Conservation (phyloP, 73 alveolate genomes). For the Stentor roeselii region DNA sequence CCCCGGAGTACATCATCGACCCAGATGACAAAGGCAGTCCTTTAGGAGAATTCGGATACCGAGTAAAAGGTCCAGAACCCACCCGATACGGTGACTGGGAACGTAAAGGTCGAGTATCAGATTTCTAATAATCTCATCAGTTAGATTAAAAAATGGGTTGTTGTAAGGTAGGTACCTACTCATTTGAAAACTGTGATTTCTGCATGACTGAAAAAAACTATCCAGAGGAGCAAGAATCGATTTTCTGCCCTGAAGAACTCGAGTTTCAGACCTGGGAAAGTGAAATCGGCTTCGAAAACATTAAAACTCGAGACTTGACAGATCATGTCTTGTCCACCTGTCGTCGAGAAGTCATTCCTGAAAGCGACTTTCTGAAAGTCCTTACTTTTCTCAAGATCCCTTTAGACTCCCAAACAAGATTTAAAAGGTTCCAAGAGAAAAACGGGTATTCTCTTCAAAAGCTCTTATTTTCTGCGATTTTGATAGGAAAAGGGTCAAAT, state of each 20-base stretch:
- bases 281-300: neutral
- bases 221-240: neutral
- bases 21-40: slow-evolving; percentile 43
- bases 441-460: neutral
- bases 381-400: neutral
- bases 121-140: too few species aligned
- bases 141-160: neutral
- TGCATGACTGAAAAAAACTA: neutral
- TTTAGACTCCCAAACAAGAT: neutral
- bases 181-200: neutral
- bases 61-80: slow-evolving; percentile 84
- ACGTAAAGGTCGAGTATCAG: slow-evolving; percentile 78
- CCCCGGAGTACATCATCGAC: neutral
- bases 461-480: neutral
- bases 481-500: neutral
- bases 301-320: neutral
- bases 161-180: neutral
- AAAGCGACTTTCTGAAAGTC: neutral
- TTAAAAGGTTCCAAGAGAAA: neutral
- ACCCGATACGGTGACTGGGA: slow-evolving; percentile 91
- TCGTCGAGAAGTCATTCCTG: neutral
- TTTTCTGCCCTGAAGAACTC: neutral
- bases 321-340: neutral
- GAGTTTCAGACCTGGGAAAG: neutral
- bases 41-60: slow-evolving; percentile 75